Evolutionary conservation across 148 eudicot species (phyloP), one percentile per base, ranked within the genome.

Genomic region (Suaeda aralocaspica): DNA sequence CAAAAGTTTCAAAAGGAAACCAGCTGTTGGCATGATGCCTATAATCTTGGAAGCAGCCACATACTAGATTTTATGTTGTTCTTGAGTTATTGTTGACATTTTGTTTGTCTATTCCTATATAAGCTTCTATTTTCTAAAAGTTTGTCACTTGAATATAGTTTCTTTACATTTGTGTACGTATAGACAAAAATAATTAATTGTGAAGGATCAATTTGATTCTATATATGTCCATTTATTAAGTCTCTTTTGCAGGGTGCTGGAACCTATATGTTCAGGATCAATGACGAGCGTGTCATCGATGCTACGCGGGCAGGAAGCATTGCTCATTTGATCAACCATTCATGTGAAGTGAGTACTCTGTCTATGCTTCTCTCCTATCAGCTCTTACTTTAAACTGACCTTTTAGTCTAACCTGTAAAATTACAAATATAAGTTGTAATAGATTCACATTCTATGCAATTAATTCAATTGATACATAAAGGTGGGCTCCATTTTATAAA

Each of bases 221-320:
- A 11, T 11, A 25, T 49, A 2, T 39, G 14, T 62, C 33, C 51
- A 22, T 64, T 44, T 55, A 53, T 26, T 51, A 39, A 34, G 6
- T 67, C 24, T 63, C 36, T 51, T 34, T 61, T 87, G 87, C 87
- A 94, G 98, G 97, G 98, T 78, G 97, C 98, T 73, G 98, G 98
- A 71, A 94, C 98, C 66, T 94, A 94, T 73, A 89, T 94, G 98
- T 94, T 94, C 57, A 85, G 98, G 49, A 87, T 94, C 65, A 92
- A 89, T 79, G 90, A 94, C 74, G 96, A 94, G 70, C 92, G 91
- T 67, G 98, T 94, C 64, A 86, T 94, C 76, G 98, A 94, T 82
- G 98, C 98, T 57, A 94, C 98, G 33, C 82, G 93, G 78, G 91
- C 96, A 0, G 98, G 98, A 80, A 94, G 98, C 86, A 89, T 94